Evolutionary conservation across 2,329 filamentous ascomycete species (phyloP).

Genomic region (Fusarium foetens): DNA sequence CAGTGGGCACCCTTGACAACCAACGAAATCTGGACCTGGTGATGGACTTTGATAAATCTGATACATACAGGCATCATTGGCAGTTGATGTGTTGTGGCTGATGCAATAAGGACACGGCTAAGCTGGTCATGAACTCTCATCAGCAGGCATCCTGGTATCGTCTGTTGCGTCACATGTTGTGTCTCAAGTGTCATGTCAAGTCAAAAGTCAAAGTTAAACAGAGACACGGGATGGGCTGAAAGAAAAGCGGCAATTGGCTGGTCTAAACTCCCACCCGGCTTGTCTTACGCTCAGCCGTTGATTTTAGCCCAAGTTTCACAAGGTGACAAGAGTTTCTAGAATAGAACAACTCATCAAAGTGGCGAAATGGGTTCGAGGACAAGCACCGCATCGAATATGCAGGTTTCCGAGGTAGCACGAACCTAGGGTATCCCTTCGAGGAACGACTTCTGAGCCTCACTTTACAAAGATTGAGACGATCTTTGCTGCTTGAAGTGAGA

Average conservation of each 20-base stretch:
- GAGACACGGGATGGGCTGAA: not conserved
- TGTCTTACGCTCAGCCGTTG: not conserved
- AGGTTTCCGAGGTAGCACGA: conserved; percentile 14
- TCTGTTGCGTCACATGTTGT: conserved; percentile 32
- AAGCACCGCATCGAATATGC: conserved; percentile 16
- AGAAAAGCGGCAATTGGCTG: conserved; percentile 16
- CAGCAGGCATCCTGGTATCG: conserved; percentile 16
- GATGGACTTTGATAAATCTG: not conserved
- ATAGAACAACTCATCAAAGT: conserved; percentile 32
- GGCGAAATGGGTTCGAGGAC: conserved; percentile 17
- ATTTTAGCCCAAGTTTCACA: conserved; percentile 10
- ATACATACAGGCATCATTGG: not conserved
- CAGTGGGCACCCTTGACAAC: not conserved
- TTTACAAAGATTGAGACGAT: conserved; percentile 8
- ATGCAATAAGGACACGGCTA: conserved; percentile 9
- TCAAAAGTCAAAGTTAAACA: conserved; percentile 1
- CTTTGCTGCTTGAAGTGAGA: conserved; percentile 3
- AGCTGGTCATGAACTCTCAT: conserved; percentile 28
- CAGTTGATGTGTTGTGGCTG: conserved; percentile 8
- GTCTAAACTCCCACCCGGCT: conserved; percentile 14
- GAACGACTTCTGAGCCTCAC: conserved; percentile 13
- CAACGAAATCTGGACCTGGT: not conserved
- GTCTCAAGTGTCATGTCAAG: not conserved
- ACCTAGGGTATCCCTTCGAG: conserved; percentile 1
- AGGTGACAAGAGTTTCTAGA: conserved; percentile 23